These are phyloP conservation scores for Boletus sp. DNA, from an alignment of 768 basidiomycete genomes.

Conservation along the genomic window DNA sequence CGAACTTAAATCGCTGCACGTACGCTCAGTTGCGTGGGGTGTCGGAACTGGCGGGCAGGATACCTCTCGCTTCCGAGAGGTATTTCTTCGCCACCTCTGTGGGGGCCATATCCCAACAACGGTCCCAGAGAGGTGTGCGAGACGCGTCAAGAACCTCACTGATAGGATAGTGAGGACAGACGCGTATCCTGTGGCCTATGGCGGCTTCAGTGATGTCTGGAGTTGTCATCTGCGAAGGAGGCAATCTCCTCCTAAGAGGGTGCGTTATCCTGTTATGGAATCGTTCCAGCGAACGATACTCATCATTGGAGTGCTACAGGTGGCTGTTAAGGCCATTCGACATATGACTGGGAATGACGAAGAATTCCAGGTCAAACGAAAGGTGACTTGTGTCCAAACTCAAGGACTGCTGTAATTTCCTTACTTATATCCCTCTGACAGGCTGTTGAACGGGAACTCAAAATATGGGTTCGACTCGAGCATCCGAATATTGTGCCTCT, in stretches of 20 bases:
- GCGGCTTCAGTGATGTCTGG: conserved; percentile 34
- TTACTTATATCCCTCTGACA: conserved; percentile 8
- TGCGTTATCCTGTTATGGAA: conserved; percentile 1
- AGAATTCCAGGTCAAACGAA: conserved; percentile 11
- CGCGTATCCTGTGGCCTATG: conserved; percentile 24
- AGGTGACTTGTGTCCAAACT: conserved; percentile 4
- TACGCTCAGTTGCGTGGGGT: not conserved
- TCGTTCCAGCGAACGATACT: not conserved
- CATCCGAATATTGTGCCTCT: conserved; percentile 34
- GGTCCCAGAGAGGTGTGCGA: not conserved
- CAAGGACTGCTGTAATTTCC: not conserved
- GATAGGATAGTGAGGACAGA: conserved; percentile 8
- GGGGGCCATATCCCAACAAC: not conserved
- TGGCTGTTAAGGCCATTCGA: conserved; percentile 30
- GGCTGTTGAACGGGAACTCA: conserved; percentile 29
- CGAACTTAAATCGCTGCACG: too few species aligned
- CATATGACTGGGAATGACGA: not conserved
- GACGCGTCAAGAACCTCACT: conserved; percentile 16
- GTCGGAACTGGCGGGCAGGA: conserved; percentile 2
- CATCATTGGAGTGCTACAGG: conserved; percentile 7
- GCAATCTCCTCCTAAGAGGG: conserved; percentile 1
- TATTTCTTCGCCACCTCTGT: not conserved
- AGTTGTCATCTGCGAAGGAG: conserved; percentile 9
- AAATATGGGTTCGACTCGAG: conserved; percentile 28
- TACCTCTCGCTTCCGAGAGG: not conserved